Evolutionary conservation across 2,329 filamentous ascomycete genomes (phyloP), one percentile per base, ranked within the genome.

Genomic region (Ascochyta viciae-villosae): DNA sequence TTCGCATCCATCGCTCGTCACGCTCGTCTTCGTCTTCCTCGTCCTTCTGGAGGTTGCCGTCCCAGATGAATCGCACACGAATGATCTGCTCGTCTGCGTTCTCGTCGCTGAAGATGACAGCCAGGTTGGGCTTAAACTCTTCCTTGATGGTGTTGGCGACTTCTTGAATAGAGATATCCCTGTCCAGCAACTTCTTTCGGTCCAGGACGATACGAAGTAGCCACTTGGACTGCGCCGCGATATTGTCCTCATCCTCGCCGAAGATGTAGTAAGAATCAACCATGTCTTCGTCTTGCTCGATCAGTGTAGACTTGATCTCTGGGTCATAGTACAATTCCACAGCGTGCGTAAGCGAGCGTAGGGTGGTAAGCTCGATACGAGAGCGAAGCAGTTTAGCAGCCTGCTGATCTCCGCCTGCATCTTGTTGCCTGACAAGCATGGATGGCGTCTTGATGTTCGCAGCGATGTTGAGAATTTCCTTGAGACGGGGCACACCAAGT

Each of bases 301-400:
- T 96, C 63, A 88, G 90, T 0, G 96, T 99, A 27, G 85, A 83
- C 66, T 90, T 87, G 57, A 97, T 89, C 57, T 96, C 90, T 0
- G 95, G 95, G 74, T 99, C 95, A 70, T 98, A 98, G 83, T 96
- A 97, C 57, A 99, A 94, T 76, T 99, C 96, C 0, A 93, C 96
- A 42, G 91, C 86, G 40, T 94, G 89, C 0, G 93, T 96, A 56
- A 99, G 91, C 12, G 91, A 95, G 42, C 93, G 89, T 61, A 99
- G 81, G 65, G 91, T 97, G 15, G 96, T 98, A 75, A 97, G 93
- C 77, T 99, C 95, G 26, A 99, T 92, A 64, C 87, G 84, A 74
- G 90, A 96, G 75, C 95, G 92, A 62, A 99, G 83, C 46, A 90
- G 90, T 61, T 88, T 98, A 42, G 92, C 93, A 52, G 87, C 83